Conservation (phyloP, 768 basidiomycete species). For the Boletus subcaerulescens region DNA sequence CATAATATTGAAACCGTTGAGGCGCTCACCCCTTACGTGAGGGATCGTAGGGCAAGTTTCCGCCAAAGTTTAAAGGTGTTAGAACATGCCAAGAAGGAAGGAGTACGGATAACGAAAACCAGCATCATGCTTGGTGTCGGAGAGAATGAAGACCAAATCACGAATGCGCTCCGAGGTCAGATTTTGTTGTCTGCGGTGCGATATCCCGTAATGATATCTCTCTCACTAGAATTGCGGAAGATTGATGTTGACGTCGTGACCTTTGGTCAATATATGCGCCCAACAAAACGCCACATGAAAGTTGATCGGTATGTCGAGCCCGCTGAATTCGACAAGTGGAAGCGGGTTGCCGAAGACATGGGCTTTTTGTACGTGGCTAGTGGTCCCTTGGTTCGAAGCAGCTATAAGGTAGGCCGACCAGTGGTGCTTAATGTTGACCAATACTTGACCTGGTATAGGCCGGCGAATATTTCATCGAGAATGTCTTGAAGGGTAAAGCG, state of each 20-base stretch:
- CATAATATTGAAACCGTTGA: conserved; percentile 99
- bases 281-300: conserved; percentile 99
- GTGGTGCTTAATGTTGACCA: not conserved
- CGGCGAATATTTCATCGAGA: conserved; percentile 95
- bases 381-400: conserved; percentile 92
- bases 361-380: conserved; percentile 98
- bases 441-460: conserved; percentile 49
- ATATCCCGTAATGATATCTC: not conserved
- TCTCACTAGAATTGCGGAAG: conserved; percentile 74
- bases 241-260: conserved; percentile 95
- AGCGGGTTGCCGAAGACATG: conserved; percentile 82
- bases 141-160: conserved; percentile 79
- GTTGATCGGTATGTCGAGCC: conserved; percentile 96
- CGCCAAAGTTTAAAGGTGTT: conserved; percentile 79
- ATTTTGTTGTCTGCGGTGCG: conserved; percentile 1
- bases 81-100: conserved; percentile 77
- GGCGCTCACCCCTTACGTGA: conserved; percentile 88
- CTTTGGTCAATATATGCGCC: conserved; percentile 99
- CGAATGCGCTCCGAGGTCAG: conserved; percentile 79
- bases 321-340: conserved; percentile 91
- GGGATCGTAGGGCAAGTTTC: conserved; percentile 92
- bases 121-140: conserved; percentile 99
- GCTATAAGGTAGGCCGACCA: conserved; percentile 79
- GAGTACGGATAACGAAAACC: conserved; percentile 90
- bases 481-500: conserved; percentile 68